Evolutionary conservation across 805 yeast species (phyloP), one percentile per base, ranked within the genome.

Genomic region (Kurtzmaniella fragi): DNA sequence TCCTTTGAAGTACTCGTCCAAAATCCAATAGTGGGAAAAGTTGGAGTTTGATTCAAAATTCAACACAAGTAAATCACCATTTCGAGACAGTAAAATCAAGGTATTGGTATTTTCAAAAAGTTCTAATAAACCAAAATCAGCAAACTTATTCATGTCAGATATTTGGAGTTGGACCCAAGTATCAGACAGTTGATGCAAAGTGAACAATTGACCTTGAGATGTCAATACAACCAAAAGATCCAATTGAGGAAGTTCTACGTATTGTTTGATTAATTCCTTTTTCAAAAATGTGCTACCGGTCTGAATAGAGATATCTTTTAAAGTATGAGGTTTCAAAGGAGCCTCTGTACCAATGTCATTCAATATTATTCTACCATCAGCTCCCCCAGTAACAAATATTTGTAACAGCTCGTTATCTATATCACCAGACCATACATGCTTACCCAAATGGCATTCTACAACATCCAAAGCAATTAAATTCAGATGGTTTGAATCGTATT

Each of bases 351-450:
- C 13, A 11, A 83, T 56, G 48, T 83, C 84, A 52, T 81, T 78
- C 4, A 84, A 47, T 45, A 84, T 72, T 2, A 90, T 60, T 48
- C 84, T 76, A 0, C 97, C 97, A 61, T 93, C 99, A 30, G 95
- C 95, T 28, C 99, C 99, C 31, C 96, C 93, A 10, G 96, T 85
- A 2, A 80, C 89, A 6, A 83, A 80, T 2, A 82, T 48, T 37
- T 67, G 56, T 15, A 63, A 53, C 8, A 37, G n/a, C 0, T 55
- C 50, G 26, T 67, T 70, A 32, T 72, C 69, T 0, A 78, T 70
- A 47, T 79, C 85, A 2, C 83, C 75, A 17, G 87, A 78, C 99
- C 98, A 93, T 1, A 84, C 75, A 53, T 86, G 91, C 56, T 93
- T 83, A 3, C 95, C 96, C 27, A 76, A 70, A 54, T 90, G 97